Percentiles rank a stretch among this genome's conserved stretches.
Conservation (phyloP, 1,139 yeast genomes). For the Candida neerlandica region DNA sequence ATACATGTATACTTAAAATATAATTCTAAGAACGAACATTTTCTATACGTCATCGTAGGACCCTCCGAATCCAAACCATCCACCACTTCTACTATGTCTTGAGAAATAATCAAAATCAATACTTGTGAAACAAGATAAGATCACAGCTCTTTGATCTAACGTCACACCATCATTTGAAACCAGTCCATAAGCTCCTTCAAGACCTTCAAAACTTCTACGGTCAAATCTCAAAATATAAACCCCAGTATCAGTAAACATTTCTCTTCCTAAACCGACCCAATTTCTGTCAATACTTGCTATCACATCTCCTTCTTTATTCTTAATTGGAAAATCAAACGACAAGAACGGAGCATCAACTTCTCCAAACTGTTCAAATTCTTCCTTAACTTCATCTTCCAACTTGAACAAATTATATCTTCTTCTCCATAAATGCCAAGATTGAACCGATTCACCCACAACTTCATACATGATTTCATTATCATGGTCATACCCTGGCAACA, state of each 20-base stretch:
- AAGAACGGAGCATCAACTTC: constrained; percentile 83
- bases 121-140: constrained; percentile 85
- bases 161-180: constrained; percentile 27
- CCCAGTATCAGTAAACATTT: constrained; percentile 91
- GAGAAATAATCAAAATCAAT: constrained; percentile 95
- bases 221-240: constrained; percentile 87
- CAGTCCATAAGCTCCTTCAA: constrained; percentile 25
- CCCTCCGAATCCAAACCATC: constrained; percentile 38
- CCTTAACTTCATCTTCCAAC: constrained; percentile 45
- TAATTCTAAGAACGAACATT: not conserved
- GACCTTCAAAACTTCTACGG: constrained; percentile 59
- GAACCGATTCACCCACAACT: constrained; percentile 80
- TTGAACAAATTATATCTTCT: constrained; percentile 79
- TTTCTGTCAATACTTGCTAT: constrained; percentile 84
- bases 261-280: constrained; percentile 95
- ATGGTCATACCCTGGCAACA: constrained; percentile 55
- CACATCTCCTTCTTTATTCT: constrained; percentile 56
- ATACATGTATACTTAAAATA: not conserved
- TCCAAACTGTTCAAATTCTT: constrained; percentile 73
- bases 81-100: constrained; percentile 69
- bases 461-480: constrained; percentile 45
- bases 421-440: constrained; percentile 95
- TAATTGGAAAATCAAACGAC: constrained; percentile 82
- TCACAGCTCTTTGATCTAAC: constrained; percentile 80
- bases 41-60: constrained; percentile 24